Evolutionary conservation across 768 basidiomycete genomes (phyloP).

Genomic region (Mycena chlorophos): DNA sequence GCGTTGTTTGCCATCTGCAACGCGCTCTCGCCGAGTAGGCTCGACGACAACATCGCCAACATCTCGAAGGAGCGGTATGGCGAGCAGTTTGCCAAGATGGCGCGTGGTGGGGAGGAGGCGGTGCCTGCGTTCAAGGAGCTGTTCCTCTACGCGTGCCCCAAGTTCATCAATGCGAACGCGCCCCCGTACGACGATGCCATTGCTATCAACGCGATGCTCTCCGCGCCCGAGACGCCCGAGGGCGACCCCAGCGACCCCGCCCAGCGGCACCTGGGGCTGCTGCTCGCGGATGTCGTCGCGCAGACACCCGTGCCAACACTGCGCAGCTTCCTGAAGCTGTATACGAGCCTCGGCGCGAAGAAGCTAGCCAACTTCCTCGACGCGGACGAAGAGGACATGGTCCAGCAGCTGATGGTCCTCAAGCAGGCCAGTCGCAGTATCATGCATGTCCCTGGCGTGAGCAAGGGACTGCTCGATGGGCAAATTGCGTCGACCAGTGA

Average conservation of each 20-base stretch:
- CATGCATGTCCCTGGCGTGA: conserved; percentile 63
- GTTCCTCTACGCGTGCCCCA: conserved; percentile 92
- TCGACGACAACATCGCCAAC: conserved; percentile 94
- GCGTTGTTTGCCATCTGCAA: conserved; percentile 93
- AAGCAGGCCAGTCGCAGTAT: conserved; percentile 84
- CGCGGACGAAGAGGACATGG: conserved; percentile 88
- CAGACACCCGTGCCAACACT: conserved; percentile 80
- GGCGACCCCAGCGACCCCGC: conserved; percentile 62
- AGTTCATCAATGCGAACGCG: conserved; percentile 93
- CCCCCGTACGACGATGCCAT: conserved; percentile 87
- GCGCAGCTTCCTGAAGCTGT: conserved; percentile 90
- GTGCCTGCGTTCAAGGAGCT: conserved; percentile 86
- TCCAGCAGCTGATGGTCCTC: conserved; percentile 96
- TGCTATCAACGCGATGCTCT: conserved; percentile 52
- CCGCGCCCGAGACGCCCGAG: conserved; percentile 33
- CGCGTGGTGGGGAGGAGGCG: conserved; percentile 76
- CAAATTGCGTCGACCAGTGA: conserved; percentile 89
- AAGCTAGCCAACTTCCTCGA: conserved; percentile 93
- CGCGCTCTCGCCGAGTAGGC: conserved; percentile 84
- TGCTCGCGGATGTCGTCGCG: conserved; percentile 79
- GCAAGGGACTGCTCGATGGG: conserved; percentile 72
- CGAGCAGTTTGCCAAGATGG: conserved; percentile 88
- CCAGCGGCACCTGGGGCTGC: conserved; percentile 79
- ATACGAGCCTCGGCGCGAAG: conserved; percentile 87
- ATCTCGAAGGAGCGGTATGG: conserved; percentile 90